Conservation (phyloP, 768 basidiomycete species). For the Clitopilus passeckerianus region DNA sequence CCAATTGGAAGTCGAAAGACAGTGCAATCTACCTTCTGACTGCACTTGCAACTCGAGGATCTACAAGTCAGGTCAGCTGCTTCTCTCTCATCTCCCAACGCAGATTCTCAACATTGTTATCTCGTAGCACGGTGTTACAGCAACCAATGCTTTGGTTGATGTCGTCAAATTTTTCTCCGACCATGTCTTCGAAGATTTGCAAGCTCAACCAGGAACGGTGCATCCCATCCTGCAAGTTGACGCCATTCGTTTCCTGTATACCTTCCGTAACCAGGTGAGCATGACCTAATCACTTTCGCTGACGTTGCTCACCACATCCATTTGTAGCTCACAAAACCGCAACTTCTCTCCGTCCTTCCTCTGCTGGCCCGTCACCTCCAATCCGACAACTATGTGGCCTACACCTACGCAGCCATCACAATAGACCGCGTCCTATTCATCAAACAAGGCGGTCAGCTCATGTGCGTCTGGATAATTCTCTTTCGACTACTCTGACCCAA, state of each 20-base stretch:
- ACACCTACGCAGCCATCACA: conserved; percentile 96
- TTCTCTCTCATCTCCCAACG: background rate
- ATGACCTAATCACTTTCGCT: background rate
- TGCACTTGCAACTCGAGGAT: conserved; percentile 88
- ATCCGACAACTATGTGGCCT: conserved; percentile 86
- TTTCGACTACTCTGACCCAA: background rate
- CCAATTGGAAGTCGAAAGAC: conserved; percentile 89
- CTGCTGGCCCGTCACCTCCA: conserved; percentile 77
- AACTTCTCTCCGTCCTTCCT: conserved; percentile 88
- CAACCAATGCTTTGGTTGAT: conserved; percentile 87
- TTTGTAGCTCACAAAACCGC: conserved; percentile 81
- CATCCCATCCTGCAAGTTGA: conserved; percentile 94
- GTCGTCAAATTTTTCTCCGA: conserved; percentile 95
- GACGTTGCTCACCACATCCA: conserved; percentile 1
- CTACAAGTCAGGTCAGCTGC: conserved; percentile 64
- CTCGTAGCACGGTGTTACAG: conserved; percentile 83
- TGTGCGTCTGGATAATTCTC: conserved; percentile 44
- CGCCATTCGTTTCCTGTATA: conserved; percentile 91
- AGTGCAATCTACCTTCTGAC: conserved; percentile 90
- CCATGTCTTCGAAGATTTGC: conserved; percentile 84
- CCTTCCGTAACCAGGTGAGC: conserved; percentile 90
- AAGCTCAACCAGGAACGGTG: conserved; percentile 57
- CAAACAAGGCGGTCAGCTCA: conserved; percentile 65
- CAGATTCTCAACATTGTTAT: background rate
- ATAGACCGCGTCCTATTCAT: conserved; percentile 94